phyloP scores from a whole-genome alignment of 306 rosid species.

The Neltuma alba region DNA sequence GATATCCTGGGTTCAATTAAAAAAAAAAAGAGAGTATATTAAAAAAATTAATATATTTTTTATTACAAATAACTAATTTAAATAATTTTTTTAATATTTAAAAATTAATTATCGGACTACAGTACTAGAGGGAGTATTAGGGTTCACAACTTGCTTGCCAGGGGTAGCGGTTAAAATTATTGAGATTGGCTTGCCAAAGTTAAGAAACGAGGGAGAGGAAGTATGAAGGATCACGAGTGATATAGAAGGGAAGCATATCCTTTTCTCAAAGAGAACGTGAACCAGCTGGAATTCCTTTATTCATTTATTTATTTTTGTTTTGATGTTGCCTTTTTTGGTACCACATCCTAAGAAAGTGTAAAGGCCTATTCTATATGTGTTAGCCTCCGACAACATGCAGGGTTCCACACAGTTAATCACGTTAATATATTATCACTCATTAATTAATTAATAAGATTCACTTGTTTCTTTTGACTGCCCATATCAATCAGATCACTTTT shows the following conservation, averaged over 20 bases:
- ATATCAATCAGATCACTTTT: too few species aligned
- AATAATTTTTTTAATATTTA: too few species aligned
- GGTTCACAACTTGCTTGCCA: too few species aligned
- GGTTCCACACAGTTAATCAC: neutral
- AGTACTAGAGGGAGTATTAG: too few species aligned
- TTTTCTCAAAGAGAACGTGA: conserved; percentile 39
- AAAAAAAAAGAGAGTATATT: too few species aligned
- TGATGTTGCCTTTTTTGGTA: conserved; percentile 22
- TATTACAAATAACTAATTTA: too few species aligned
- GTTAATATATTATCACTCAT: neutral
- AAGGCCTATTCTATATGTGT: conserved; percentile 23
- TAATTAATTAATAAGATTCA: neutral
- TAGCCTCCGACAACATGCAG: neutral
- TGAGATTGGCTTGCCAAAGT: neutral
- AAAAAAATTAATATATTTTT: too few species aligned
- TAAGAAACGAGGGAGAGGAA: neutral
- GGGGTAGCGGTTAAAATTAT: too few species aligned
- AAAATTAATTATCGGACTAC: too few species aligned
- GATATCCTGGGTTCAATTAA: too few species aligned
- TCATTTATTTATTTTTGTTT: conserved; percentile 5
- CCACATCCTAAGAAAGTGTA: conserved; percentile 52
- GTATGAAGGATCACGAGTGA: neutral
- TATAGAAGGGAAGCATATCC: conserved; percentile 36
- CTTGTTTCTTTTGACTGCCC: neutral
- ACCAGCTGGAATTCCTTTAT: conserved; percentile 36